Base-by-base conservation (phyloP, 192 early-diverging fungal species). In the Coemansia asiatica region DNA sequence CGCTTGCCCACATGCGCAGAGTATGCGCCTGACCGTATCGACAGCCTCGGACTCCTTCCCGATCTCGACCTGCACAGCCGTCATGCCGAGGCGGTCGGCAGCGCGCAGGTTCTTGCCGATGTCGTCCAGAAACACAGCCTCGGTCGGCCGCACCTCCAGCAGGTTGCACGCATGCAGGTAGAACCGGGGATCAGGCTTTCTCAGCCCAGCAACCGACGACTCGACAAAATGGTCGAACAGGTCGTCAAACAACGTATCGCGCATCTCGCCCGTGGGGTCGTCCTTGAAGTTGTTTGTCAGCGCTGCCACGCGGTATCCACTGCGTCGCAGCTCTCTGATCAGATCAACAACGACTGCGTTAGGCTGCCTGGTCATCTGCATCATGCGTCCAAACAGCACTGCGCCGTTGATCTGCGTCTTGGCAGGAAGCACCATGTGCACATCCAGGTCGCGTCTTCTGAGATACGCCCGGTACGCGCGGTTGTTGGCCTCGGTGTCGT, bases 111-210 rank as follows among this genome's bases (percentile, higher is more conserved):
- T 94, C 75, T 63, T 76, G 19, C 86, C 88, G 71, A 95, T 94
- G 65, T 95, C 94, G 79, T 95, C 94, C 51, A 95, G 63, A 66
- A 95, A 94, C 35, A 94, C 84, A 5, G 72, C 85, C 56, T 94
- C 84, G 0, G 69, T 29, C 9, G 94, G 92, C 16, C 75, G 26
- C 22, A 95, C 85, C 10, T 85, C 85, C 15, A 91, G 71, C 19
- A 76, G 58, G n/a, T 90, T 79, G 79, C 91, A 94, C 5, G 90
- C 90, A 55, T 87, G 84, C 46, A 74, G 60, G 57, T 86, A 95
- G 54, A 94, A 84, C 26, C 71, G 77, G 2, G 87, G 88, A 65
- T 95, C 92, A 1, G 94, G 94, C 69, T 95, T 95, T 50, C 92
- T 82, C 62, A 93, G 74, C 4, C 92, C 92, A 23, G 93, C 83